Percentiles rank a stretch among this genome's conserved stretches.
Conservation (phyloP, 805 yeast species). For the Saturnispora gosingensis region DNA sequence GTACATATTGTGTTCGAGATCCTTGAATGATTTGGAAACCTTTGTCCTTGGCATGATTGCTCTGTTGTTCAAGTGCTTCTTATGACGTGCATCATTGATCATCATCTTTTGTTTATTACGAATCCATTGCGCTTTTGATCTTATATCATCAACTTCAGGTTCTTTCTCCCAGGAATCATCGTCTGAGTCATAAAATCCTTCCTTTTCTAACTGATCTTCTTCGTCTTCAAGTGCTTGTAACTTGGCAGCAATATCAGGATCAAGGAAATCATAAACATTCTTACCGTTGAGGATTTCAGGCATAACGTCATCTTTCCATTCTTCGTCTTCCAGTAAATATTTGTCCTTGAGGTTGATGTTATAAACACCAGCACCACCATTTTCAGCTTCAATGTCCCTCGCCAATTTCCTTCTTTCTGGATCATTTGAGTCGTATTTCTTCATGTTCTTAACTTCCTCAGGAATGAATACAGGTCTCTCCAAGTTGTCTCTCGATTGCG, state of each 20-base stretch:
- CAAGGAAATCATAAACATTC: constrained; percentile 95
- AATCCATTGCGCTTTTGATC: constrained; percentile 89
- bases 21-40: constrained; percentile 59
- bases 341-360: constrained; percentile 89
- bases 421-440: constrained; percentile 68
- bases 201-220: constrained; percentile 86
- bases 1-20: constrained; percentile 85
- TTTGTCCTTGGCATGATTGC: constrained; percentile 89
- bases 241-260: constrained; percentile 89
- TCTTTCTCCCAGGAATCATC: constrained; percentile 49
- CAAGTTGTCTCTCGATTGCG: constrained; percentile 79
- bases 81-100: constrained; percentile 79
- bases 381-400: constrained; percentile 82
- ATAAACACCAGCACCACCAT: constrained; percentile 98
- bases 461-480: constrained; percentile 78
- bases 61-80: constrained; percentile 79
- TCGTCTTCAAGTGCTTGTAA: constrained; percentile 93
- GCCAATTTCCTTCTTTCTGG: constrained; percentile 77
- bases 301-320: constrained; percentile 95
- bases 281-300: constrained; percentile 95
- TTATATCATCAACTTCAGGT: constrained; percentile 58
- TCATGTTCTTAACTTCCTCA: constrained; percentile 50
- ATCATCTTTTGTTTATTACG: constrained; percentile 91
- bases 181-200: constrained; percentile 94
- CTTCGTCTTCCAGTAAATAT: constrained; percentile 87